These are phyloP conservation scores for Venturia nashicola DNA, from an alignment of 2,329 filamentous ascomycete species.

Conservation along the genomic window DNA sequence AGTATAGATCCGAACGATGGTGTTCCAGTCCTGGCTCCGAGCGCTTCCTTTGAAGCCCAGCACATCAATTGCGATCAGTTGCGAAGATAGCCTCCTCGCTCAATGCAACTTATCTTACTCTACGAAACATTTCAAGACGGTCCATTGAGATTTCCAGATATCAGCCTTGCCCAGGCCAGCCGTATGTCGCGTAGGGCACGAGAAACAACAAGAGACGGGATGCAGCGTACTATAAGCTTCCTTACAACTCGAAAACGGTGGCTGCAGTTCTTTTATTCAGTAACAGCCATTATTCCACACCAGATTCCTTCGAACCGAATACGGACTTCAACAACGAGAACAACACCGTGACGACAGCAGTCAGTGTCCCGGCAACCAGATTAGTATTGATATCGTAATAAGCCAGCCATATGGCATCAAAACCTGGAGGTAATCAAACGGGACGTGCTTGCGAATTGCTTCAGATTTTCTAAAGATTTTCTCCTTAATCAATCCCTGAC, in stretches of 20 bases:
- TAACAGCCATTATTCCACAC: too few species aligned
- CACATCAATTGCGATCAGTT: not conserved
- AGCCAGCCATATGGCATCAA: not conserved
- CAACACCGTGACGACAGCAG: too few species aligned
- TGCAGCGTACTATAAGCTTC: too few species aligned
- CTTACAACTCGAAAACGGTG: too few species aligned
- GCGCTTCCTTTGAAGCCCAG: not conserved
- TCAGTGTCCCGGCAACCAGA: not conserved
- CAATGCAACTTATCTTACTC: not conserved
- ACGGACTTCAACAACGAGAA: too few species aligned
- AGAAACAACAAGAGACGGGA: too few species aligned
- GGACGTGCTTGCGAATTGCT: not conserved
- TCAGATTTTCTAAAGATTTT: not conserved
- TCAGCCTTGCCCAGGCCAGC: not conserved
- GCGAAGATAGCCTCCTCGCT: not conserved
- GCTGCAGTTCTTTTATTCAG: too few species aligned
- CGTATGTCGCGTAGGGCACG: not conserved
- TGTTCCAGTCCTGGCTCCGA: not conserved
- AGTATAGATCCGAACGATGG: not conserved
- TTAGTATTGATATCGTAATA: not conserved
- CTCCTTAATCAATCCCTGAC: not conserved
- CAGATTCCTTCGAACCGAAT: too few species aligned
- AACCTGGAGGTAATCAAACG: not conserved
- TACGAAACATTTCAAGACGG: not conserved
- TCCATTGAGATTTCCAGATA: not conserved